Conservation (phyloP, 352 stramenopile species). For the Thraustotheca clavata region DNA sequence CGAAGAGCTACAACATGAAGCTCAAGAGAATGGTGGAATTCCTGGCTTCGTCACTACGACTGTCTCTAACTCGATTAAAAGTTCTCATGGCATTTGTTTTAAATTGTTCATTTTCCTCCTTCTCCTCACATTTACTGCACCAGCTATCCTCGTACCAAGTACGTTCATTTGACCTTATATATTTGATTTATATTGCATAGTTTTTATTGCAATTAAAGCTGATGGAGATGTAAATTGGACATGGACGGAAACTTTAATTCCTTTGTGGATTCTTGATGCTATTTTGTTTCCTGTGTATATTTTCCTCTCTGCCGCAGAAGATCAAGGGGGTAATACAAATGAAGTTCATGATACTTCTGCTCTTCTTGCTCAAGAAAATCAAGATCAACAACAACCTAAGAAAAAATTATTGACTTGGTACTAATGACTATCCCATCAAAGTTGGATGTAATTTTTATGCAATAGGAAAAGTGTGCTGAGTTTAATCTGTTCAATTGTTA, state of each 20-base stretch:
- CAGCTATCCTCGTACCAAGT: background rate
- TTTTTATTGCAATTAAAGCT: background rate
- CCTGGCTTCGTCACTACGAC: background rate
- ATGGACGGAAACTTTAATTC: constrained; percentile 1
- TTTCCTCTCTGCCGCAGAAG: background rate
- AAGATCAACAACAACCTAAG: background rate
- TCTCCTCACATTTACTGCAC: background rate
- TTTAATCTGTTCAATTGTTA: background rate
- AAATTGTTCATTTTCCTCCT: background rate
- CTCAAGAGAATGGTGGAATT: background rate
- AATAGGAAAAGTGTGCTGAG: background rate
- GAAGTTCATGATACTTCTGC: too few relatives aligned
- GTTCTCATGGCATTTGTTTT: background rate
- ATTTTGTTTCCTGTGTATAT: background rate
- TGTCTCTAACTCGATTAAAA: background rate
- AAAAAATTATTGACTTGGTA: background rate
- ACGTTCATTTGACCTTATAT: background rate
- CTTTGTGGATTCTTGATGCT: background rate
- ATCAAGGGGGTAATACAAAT: too few relatives aligned
- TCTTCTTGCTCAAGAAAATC: background rate
- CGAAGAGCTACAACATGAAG: background rate
- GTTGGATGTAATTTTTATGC: background rate
- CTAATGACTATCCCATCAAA: background rate
- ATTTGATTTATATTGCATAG: background rate
- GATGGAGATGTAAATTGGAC: background rate